These are phyloP conservation scores for Priceomyces haplophilus DNA, from an alignment of 805 yeast species.

Conservation along the genomic window DNA sequence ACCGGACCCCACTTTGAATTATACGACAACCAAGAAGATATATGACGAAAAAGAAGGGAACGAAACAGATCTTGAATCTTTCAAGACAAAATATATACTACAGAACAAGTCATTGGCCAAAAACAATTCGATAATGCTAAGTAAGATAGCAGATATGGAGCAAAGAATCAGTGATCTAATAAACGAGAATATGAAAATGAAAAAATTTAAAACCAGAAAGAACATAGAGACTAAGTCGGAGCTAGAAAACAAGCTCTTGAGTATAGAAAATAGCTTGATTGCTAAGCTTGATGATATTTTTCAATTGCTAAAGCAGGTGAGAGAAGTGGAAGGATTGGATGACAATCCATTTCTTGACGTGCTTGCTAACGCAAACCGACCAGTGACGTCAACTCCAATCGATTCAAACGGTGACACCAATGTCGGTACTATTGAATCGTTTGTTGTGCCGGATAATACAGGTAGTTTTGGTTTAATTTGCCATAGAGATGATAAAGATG, in stretches of 20 bases:
- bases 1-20: background rate
- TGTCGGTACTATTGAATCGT: background rate
- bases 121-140: conserved; percentile 51
- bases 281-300: conserved; percentile 45
- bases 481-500: background rate
- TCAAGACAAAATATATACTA: conserved; percentile 29
- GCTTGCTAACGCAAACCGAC: conserved; percentile 6
- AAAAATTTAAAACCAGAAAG: conserved; percentile 31
- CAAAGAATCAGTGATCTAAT: conserved; percentile 45
- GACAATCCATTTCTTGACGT: conserved; percentile 16
- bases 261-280: conserved; percentile 41
- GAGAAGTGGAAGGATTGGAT: conserved; percentile 39
- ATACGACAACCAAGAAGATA: background rate
- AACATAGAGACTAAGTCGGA: conserved; percentile 25
- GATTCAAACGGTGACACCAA: background rate
- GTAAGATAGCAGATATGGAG: conserved; percentile 53
- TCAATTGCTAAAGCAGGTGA: conserved; percentile 38
- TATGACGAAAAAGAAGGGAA: background rate
- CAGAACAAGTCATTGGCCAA: conserved; percentile 62
- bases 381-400: conserved; percentile 20
- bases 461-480: background rate
- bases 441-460: background rate
- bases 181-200: conserved; percentile 46
- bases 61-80: conserved; percentile 14
- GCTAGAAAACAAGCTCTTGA: conserved; percentile 34